Evolutionary conservation across 352 stramenopile genomes (phyloP).

Genomic region (Poterioochromonas sp.): DNA sequence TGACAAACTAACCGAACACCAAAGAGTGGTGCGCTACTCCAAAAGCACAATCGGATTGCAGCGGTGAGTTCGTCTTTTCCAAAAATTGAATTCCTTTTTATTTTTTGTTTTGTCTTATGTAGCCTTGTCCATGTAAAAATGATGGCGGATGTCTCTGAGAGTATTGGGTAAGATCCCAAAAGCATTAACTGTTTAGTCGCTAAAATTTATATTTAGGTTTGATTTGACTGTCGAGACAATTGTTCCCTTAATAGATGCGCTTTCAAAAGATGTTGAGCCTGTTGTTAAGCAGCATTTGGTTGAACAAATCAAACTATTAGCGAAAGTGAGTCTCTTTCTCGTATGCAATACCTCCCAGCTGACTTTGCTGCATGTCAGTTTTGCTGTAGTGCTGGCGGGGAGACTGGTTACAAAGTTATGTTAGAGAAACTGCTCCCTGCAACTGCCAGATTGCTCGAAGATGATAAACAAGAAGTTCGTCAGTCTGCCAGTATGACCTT

Average conservation of each 20-base stretch:
- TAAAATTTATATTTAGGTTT: too few relatives aligned
- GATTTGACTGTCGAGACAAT: not conserved
- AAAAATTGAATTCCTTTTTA: not conserved
- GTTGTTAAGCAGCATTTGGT: not conserved
- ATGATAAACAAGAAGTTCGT: constrained; percentile 49
- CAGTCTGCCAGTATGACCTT: constrained; percentile 68
- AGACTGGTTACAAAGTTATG: constrained; percentile 28
- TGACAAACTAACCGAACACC: constrained; percentile 85
- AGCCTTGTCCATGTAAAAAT: constrained; percentile 91
- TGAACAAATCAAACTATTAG: not conserved
- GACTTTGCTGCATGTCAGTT: constrained; percentile 21
- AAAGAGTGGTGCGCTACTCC: constrained; percentile 86
- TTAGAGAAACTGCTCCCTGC: constrained; percentile 25
- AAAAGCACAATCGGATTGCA: constrained; percentile 90
- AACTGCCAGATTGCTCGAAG: constrained; percentile 23
- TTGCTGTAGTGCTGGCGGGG: constrained; percentile 7
- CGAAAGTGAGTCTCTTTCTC: not conserved
- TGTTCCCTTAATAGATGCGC: not conserved
- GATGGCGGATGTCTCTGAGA: constrained; percentile 71
- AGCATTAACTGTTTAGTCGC: too few relatives aligned
- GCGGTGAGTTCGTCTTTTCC: not conserved
- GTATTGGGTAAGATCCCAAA: constrained; percentile 57
- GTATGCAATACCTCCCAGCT: not conserved
- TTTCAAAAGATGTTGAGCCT: constrained; percentile 16
- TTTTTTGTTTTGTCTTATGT: not conserved